These are phyloP conservation scores for Gonium pectorale DNA, from an alignment of 139 green algal species.

Conservation along the genomic window DNA sequence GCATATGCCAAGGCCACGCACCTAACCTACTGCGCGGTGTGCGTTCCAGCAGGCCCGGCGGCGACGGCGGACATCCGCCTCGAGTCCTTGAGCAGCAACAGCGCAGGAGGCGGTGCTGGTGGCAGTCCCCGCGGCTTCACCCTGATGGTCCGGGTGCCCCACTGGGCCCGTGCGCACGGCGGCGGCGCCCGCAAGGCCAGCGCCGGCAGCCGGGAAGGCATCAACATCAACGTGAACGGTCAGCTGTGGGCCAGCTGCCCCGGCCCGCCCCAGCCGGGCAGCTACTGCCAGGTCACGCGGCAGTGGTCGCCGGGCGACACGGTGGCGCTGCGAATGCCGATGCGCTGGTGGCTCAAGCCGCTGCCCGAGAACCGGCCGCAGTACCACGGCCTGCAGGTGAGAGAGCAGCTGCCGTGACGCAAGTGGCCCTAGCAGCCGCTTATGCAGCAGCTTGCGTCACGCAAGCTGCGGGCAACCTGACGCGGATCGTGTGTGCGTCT, in stretches of 20 bases:
- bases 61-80: conserved; percentile 17
- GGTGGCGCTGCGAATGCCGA: background rate
- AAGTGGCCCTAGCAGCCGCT: no score
- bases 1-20: no score
- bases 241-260: conserved; percentile 14
- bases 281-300: conserved; percentile 32
- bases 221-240: conserved; percentile 16
- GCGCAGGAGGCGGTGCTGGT: no score
- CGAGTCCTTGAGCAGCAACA: background rate
- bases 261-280: background rate
- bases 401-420: no score
- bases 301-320: conserved; percentile 24
- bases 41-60: background rate
- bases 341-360: conserved; percentile 33
- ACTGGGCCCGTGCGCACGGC: background rate
- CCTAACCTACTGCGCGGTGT: background rate
- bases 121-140: conserved; percentile 25
- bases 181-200: background rate
- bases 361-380: conserved; percentile 9
- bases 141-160: conserved; percentile 34
- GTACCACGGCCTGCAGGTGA: conserved; percentile 8
- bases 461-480: no score
- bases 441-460: no score
- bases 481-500: no score
- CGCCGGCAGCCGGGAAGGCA: background rate